phyloP scores from a whole-genome alignment of 2,329 filamentous ascomycete genomes.

The Blastomyces gilchristii region DNA sequence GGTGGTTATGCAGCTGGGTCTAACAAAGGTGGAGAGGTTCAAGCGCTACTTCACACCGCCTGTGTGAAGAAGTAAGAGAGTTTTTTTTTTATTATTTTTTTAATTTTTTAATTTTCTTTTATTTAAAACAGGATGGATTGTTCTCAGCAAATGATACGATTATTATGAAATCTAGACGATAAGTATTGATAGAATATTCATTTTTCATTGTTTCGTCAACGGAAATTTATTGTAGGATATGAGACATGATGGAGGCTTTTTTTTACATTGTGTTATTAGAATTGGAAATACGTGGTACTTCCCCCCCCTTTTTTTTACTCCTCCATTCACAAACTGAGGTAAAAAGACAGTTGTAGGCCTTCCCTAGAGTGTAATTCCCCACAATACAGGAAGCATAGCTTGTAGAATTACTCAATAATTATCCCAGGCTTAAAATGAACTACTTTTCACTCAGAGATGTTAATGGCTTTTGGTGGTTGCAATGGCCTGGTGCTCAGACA shows the following conservation, averaged over 20 bases:
- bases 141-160: neutral
- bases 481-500: no score
- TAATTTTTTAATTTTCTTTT: no score
- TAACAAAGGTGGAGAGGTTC: constrained; percentile 39
- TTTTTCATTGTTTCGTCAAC: neutral
- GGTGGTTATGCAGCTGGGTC: constrained; percentile 56
- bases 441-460: no score
- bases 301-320: neutral
- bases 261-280: neutral
- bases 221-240: neutral
- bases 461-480: no score
- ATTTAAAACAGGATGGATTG: neutral
- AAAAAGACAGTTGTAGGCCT: neutral
- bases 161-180: neutral
- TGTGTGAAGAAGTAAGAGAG: constrained; percentile 17
- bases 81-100: neutral
- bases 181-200: neutral
- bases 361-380: no score
- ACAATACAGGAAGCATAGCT: no score
- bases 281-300: neutral
- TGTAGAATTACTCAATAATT: no score
- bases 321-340: neutral
- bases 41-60: constrained; percentile 33
- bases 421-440: no score
- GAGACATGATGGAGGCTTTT: neutral